Evolutionary conservation across 164 flowering plant species (phyloP), one percentile per base, ranked within the genome.

Genomic region (Kingdonia uniflora): DNA sequence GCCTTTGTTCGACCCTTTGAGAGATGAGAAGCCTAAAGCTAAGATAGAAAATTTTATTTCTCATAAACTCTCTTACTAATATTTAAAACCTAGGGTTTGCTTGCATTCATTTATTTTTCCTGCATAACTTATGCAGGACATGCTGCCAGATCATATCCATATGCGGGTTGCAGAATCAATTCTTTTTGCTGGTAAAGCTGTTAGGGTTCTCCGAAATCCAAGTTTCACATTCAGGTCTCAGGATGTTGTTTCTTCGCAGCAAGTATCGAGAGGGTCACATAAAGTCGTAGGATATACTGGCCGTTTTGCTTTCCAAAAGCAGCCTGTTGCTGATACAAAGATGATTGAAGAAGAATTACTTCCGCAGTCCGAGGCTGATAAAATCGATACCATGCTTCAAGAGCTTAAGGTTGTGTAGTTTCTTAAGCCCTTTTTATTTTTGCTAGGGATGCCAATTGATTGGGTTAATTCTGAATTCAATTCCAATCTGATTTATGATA

Each of bases 101-200:
- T 50, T 25, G 16, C 20, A 24, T 50, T 1, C 14, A 16, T 50
- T 51, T 15, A 22, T 14, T 42, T 41, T 35, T 53, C 43, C 40
- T 15, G 14, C 46, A 21, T 58, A 54, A 54, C n/a, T 66, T 56
- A 55, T 68, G 65, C 87, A 94, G 99, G 97, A 86, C 65, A 94
- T 94, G 99, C 77, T 89, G 37, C 97, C 99, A 19, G 95, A 92
- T 43, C 81, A 94, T 69, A 82, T 94, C 37, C 83, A 77, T 47
- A 82, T 94, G 95, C 86, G 80, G 52, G 81, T 92, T 56, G 99
- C 95, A 33, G 97, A 89, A 59, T 84, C 97, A 25, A 66, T 94
- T 69, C 84, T 86, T 52, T 94, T 94, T 75, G 79, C 96, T 65
- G 97, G 97, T 53, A 94, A 94, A 76, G 99, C 99, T 56, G 67